These are phyloP conservation scores for Tulasnella sp. DNA, from an alignment of 768 basidiomycete genomes.

Conservation along the genomic window DNA sequence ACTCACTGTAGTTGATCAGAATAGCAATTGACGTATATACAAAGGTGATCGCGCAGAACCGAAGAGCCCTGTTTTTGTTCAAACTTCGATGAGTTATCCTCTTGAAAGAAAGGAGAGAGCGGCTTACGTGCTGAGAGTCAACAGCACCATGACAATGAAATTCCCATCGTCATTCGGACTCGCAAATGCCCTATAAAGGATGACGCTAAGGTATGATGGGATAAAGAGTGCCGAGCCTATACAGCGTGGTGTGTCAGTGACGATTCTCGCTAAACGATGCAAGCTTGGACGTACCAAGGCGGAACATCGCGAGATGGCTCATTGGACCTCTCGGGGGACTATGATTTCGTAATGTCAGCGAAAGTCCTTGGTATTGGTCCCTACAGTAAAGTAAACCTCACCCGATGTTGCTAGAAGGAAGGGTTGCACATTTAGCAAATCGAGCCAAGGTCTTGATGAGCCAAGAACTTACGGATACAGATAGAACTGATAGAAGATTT, in stretches of 20 bases:
- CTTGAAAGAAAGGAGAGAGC: not conserved
- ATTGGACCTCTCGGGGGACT: conserved; percentile 46
- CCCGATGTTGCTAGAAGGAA: conserved; percentile 63
- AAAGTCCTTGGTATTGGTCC: not conserved
- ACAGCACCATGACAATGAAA: conserved; percentile 67
- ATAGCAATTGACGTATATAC: conserved; percentile 90
- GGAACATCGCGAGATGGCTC: conserved; percentile 88
- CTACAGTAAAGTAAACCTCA: conserved; percentile 38
- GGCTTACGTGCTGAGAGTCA: conserved; percentile 76
- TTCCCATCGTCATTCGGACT: conserved; percentile 71
- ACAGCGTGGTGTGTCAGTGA: conserved; percentile 36
- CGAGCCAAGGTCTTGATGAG: not conserved
- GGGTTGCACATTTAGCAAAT: not conserved
- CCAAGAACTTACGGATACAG: conserved; percentile 73
- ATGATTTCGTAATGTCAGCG: not conserved
- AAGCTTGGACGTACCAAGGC: conserved; percentile 56
- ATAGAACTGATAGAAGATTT: conserved; percentile 89
- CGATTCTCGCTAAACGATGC: conserved; percentile 29
- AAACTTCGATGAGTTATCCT: not conserved
- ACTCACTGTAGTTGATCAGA: conserved; percentile 79
- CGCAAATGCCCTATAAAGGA: conserved; percentile 72
- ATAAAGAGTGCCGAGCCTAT: conserved; percentile 72
- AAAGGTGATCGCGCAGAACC: conserved; percentile 88
- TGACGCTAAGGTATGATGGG: conserved; percentile 83
- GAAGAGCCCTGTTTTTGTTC: conserved; percentile 61